phyloP scores from a whole-genome alignment of 768 basidiomycete species.

The Tephrocybe sp. region DNA sequence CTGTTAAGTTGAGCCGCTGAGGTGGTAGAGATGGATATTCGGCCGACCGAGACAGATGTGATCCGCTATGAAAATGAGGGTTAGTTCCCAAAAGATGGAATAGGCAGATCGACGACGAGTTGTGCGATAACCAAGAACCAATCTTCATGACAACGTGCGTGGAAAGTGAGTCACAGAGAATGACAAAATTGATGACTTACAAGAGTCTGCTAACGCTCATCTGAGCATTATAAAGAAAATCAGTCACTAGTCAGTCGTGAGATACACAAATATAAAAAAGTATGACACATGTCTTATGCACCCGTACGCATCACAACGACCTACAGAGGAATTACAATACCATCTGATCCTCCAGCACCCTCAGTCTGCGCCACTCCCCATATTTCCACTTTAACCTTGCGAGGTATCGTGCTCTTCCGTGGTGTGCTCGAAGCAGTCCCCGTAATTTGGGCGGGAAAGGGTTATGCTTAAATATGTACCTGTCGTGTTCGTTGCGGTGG shows the following conservation, averaged over 20 bases:
- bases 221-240: slow-evolving; percentile 52
- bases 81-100: background rate
- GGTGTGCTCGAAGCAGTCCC: no score
- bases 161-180: no score
- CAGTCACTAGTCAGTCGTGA: background rate
- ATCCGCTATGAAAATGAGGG: slow-evolving; percentile 61
- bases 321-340: slow-evolving; percentile 60
- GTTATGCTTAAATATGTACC: no score
- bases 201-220: slow-evolving; percentile 64
- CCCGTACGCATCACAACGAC: slow-evolving; percentile 55
- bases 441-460: no score
- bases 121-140: no score
- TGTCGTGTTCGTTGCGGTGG: no score
- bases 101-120: no score
- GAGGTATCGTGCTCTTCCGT: slow-evolving; percentile 2
- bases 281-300: slow-evolving; percentile 52
- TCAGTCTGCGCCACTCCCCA: slow-evolving; percentile 21
- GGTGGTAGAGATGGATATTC: slow-evolving; percentile 54
- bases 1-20: slow-evolving; percentile 46
- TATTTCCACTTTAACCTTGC: slow-evolving; percentile 18
- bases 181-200: slow-evolving; percentile 53
- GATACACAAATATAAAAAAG: background rate
- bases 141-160: no score
- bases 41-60: slow-evolving; percentile 54
- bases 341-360: slow-evolving; percentile 49